A percentile compares a stretch with the other conserved stretches of the same genome.
Conservation (phyloP, 306 rosid species). For the Mimosa bimucronata region DNA sequence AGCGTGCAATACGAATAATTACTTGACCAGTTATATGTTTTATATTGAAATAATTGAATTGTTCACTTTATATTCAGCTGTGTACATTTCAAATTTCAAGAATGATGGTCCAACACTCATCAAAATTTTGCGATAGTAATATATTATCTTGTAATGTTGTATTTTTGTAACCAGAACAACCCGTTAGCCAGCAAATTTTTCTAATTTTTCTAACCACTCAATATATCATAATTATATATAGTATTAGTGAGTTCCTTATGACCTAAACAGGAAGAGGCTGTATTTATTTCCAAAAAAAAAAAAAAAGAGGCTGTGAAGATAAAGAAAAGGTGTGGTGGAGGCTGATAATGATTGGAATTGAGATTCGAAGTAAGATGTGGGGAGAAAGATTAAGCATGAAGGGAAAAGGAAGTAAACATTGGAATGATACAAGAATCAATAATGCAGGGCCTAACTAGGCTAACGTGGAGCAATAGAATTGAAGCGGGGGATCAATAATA, state of each 20-base stretch:
- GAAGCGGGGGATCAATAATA: neutral
- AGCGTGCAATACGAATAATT: neutral
- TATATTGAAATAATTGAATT: neutral
- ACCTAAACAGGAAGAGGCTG: too few species aligned
- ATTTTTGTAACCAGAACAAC: neutral
- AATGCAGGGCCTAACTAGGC: neutral
- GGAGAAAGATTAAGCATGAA: neutral
- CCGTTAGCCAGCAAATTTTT: neutral
- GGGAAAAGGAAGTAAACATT: neutral
- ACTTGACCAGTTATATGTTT: neutral
- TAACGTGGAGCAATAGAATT: slow-evolving; percentile 31
- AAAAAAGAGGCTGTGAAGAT: neutral
- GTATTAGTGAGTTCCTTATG: too few species aligned
- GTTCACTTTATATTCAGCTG: neutral
- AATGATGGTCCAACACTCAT: neutral
- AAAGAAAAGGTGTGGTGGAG: too few species aligned
- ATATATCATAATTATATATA: too few species aligned
- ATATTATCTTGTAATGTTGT: too few species aligned
- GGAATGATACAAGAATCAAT: neutral
- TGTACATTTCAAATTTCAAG: neutral
- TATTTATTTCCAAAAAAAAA: too few species aligned
- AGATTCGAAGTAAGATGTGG: neutral
- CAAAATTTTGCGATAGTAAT: neutral
- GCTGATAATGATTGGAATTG: neutral
- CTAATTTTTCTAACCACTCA: too few species aligned